Conservation (phyloP, 768 basidiomycete species). For the Rickenella mellea region DNA sequence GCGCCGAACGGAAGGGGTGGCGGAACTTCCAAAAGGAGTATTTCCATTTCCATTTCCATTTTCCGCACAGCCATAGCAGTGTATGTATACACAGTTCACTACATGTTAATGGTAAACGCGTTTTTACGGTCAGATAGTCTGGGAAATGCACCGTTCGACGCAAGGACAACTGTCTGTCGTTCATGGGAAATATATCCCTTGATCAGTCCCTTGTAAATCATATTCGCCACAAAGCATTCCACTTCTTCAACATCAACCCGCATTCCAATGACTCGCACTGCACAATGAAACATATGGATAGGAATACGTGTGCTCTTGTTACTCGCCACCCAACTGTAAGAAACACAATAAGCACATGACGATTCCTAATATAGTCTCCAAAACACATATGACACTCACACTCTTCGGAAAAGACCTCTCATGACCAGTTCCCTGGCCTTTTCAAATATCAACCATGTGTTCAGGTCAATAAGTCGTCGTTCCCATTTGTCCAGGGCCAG, state of each 20-base stretch:
- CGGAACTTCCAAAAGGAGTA: too few species aligned
- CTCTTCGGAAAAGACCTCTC: constrained; percentile 68
- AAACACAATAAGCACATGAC: constrained; percentile 2
- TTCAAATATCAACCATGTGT: constrained; percentile 81
- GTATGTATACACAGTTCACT: too few species aligned
- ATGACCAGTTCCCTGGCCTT: constrained; percentile 82
- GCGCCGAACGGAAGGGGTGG: too few species aligned
- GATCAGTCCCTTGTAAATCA: constrained; percentile 90
- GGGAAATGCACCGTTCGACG: constrained; percentile 74
- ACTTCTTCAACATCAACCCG: constrained; percentile 72
- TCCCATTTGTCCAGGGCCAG: constrained; percentile 63
- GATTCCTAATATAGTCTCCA: background rate
- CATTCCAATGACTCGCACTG: constrained; percentile 60
- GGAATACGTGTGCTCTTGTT: constrained; percentile 72
- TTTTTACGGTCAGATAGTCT: constrained; percentile 51
- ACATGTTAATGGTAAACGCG: constrained; percentile 35
- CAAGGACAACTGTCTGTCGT: constrained; percentile 87
- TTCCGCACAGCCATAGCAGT: too few species aligned
- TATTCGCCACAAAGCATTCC: constrained; percentile 89
- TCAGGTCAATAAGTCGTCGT: constrained; percentile 70
- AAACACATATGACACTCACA: constrained; percentile 35
- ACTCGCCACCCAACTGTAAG: constrained; percentile 65
- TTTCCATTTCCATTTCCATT: too few species aligned
- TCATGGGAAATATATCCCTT: constrained; percentile 96
- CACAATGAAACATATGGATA: constrained; percentile 71